These are phyloP conservation scores for Sanghuangporus sanghuang DNA, from an alignment of 1,284 basidiomycete genomes.

Conservation along the genomic window DNA sequence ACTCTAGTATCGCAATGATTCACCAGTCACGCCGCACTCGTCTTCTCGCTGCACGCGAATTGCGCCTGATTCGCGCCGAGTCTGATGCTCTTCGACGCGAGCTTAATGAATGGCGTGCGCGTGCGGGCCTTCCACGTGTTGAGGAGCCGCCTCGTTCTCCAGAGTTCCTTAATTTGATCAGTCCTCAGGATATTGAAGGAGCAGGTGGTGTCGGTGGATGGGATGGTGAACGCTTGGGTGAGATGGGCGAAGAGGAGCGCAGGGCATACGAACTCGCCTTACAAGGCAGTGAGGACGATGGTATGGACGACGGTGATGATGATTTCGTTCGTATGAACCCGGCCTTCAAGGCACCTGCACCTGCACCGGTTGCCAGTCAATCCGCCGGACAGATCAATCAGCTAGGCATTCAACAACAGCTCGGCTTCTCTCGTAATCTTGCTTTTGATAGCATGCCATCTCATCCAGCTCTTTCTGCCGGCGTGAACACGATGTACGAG, in stretches of 20 bases:
- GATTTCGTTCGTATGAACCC: slow-evolving; percentile 25
- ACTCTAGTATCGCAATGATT: slow-evolving; percentile 83
- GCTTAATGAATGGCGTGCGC: slow-evolving; percentile 83
- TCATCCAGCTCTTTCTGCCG: slow-evolving; percentile 14
- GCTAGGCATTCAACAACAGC: slow-evolving; percentile 16
- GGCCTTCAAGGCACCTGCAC: slow-evolving; percentile 7
- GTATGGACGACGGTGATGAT: slow-evolving; percentile 35
- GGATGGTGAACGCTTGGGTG: slow-evolving; percentile 11
- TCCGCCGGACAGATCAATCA: slow-evolving; percentile 2
- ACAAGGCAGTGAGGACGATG: slow-evolving; percentile 49
- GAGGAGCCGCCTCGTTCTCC: slow-evolving; percentile 66
- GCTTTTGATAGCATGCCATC: slow-evolving; percentile 13
- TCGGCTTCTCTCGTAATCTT: slow-evolving; percentile 9
- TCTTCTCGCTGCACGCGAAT: slow-evolving; percentile 68
- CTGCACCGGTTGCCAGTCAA: slow-evolving; percentile 8
- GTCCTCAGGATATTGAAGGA: slow-evolving; percentile 43
- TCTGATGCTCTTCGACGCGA: slow-evolving; percentile 78
- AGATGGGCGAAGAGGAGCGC: slow-evolving; percentile 24
- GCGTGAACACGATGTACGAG: slow-evolving; percentile 18
- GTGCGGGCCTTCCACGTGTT: slow-evolving; percentile 59
- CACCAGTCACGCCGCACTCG: slow-evolving; percentile 78
- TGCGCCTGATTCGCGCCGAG: slow-evolving; percentile 72
- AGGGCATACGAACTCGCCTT: slow-evolving; percentile 29
- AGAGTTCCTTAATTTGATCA: slow-evolving; percentile 62
- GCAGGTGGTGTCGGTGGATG: slow-evolving; percentile 28